phyloP scores from a whole-genome alignment of 2,329 filamentous ascomycete genomes.

The Fusarium camptoceras region DNA sequence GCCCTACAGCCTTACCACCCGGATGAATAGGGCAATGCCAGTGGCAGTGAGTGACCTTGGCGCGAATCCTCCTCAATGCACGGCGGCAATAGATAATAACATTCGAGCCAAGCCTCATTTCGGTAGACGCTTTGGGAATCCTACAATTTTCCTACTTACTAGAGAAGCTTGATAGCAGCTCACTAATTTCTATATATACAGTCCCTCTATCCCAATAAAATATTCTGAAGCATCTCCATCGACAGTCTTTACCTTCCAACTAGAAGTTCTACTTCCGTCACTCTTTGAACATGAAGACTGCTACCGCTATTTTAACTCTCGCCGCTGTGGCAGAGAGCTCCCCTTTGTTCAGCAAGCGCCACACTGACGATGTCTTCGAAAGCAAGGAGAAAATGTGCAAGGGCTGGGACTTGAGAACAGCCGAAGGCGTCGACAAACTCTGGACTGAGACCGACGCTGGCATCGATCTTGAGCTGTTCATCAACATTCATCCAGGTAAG shows the following conservation, averaged over 20 bases:
- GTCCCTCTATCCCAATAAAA: fast-evolving
- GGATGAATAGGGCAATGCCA: background rate
- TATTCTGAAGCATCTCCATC: background rate
- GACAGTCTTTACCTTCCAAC: background rate
- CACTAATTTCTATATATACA: background rate
- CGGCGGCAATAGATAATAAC: fast-evolving
- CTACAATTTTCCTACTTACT: too few species aligned
- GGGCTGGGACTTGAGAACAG: constrained; percentile 11
- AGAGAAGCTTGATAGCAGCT: background rate
- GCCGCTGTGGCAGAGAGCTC: background rate
- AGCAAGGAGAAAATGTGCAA: constrained; percentile 16
- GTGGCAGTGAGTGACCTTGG: fast-evolving
- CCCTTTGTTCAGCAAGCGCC: background rate
- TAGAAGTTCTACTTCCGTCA: fast-evolving
- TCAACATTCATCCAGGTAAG: constrained; percentile 12
- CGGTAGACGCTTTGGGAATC: background rate
- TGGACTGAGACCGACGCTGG: constrained; percentile 20
- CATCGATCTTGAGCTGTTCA: constrained; percentile 13
- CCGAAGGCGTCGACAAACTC: constrained; percentile 13
- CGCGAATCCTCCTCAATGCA: background rate
- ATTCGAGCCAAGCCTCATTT: background rate
- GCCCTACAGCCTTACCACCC: background rate
- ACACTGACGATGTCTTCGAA: background rate
- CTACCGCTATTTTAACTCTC: constrained; percentile 11
- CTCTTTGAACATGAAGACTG: background rate